A percentile compares a stretch with the other conserved stretches of the same genome.
Evolutionary conservation across 2,329 filamentous ascomycete species (phyloP).

Genomic region (Fulvia fulva): DNA sequence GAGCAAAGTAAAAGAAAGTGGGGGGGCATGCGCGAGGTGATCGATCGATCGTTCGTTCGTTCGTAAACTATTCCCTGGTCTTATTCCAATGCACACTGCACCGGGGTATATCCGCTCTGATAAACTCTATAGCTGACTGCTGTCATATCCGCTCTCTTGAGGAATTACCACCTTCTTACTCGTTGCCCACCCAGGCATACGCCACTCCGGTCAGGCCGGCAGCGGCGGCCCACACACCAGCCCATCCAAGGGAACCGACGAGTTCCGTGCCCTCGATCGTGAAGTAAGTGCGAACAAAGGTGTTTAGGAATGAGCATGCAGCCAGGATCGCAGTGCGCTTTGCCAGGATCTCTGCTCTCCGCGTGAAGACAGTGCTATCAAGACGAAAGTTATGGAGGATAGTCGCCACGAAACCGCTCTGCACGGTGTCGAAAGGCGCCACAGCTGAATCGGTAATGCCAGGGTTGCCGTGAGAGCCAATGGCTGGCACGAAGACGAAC

Average conservation of each 20-base stretch:
- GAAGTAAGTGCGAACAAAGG: slow-evolving; percentile 61
- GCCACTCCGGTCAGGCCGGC: slow-evolving; percentile 57
- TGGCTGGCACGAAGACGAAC: slow-evolving; percentile 72
- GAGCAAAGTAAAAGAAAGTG: neutral
- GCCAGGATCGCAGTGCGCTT: slow-evolving; percentile 52
- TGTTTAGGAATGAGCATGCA: slow-evolving; percentile 47
- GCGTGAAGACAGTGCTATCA: slow-evolving; percentile 60
- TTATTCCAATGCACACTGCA: neutral
- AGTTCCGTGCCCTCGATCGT: slow-evolving; percentile 68
- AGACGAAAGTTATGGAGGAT: slow-evolving; percentile 63
- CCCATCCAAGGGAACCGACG: slow-evolving; percentile 67
- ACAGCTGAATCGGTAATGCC: slow-evolving; percentile 22
- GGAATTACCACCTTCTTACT: slow-evolving; percentile 7
- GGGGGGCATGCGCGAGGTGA: neutral
- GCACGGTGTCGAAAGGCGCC: slow-evolving; percentile 55
- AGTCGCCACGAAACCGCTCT: slow-evolving; percentile 69
- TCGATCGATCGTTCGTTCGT: neutral
- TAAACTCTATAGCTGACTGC: slow-evolving; percentile 2
- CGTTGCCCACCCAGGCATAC: slow-evolving; percentile 50
- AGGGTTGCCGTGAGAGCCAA: slow-evolving; percentile 38
- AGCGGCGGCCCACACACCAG: slow-evolving; percentile 68
- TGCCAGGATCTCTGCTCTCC: slow-evolving; percentile 59
- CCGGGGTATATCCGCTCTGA: slow-evolving; percentile 6
- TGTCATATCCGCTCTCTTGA: neutral
- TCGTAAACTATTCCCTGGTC: neutral